phyloP scores from a whole-genome alignment of 352 stramenopile species.

The Blastocystis sp. region DNA sequence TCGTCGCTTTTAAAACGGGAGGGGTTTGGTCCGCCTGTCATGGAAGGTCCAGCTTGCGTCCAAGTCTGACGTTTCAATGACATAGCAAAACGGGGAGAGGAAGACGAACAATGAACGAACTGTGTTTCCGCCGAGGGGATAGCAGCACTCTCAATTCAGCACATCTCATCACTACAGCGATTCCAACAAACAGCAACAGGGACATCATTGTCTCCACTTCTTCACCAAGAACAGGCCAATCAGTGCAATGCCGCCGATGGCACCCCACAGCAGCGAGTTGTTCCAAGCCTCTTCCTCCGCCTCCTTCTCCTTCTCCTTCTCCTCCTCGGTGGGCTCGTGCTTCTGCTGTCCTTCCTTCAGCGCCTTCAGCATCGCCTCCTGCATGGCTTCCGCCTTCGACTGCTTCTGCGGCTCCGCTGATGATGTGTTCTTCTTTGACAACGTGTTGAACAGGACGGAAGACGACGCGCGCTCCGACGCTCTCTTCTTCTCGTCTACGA shows the following conservation, averaged over 20 bases:
- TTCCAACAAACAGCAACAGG: not conserved
- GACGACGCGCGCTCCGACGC: not conserved
- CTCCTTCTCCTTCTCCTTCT: conserved; percentile 21
- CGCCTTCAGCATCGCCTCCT: conserved; percentile 27
- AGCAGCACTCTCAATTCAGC: too few species aligned
- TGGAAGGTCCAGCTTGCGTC: not conserved
- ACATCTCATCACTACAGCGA: too few species aligned
- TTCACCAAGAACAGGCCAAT: not conserved
- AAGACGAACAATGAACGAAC: not conserved
- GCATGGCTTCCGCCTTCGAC: not conserved
- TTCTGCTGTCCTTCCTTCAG: not conserved
- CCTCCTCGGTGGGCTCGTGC: not conserved
- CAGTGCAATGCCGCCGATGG: conserved; percentile 3
- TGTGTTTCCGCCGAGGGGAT: not conserved
- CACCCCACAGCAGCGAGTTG: not conserved
- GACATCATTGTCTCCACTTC: not conserved
- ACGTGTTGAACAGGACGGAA: conserved; percentile 2
- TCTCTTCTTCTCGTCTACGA: not conserved
- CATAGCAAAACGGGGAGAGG: not conserved
- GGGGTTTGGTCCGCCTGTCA: not conserved
- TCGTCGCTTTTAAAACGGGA: not conserved
- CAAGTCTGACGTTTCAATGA: not conserved
- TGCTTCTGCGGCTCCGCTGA: not conserved
- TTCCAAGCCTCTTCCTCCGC: not conserved
- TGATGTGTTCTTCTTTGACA: not conserved